A percentile compares a stretch with the other conserved stretches of the same genome.
Evolutionary conservation across 2,329 filamentous ascomycete species (phyloP).

Genomic region (Colletotrichum lini): DNA sequence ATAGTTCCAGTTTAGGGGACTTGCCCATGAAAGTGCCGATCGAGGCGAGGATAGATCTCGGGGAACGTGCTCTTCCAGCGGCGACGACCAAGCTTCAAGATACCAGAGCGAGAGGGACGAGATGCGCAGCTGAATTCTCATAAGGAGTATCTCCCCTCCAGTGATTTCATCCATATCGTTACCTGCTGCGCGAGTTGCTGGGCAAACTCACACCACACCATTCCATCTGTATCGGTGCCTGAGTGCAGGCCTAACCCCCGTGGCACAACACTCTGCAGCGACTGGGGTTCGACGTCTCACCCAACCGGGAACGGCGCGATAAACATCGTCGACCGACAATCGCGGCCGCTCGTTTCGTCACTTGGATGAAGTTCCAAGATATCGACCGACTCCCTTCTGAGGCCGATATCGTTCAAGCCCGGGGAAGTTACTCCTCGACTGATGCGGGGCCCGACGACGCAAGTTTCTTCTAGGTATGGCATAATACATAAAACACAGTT

Average conservation of each 20-base stretch:
- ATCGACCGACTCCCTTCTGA: no score
- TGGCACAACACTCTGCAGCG: slow-evolving; percentile 12
- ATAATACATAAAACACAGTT: no score
- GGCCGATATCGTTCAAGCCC: no score
- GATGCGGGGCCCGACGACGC: no score
- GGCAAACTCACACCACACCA: background rate
- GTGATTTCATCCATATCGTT: background rate
- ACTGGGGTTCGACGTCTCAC: background rate
- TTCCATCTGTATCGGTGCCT: slow-evolving; percentile 19
- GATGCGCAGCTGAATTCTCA: background rate
- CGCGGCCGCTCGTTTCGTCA: background rate
- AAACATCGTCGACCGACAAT: background rate
- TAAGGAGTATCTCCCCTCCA: background rate
- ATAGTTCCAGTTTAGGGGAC: slow-evolving; percentile 23
- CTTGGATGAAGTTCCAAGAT: no score
- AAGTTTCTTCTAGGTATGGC: no score
- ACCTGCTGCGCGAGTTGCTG: background rate
- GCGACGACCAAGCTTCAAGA: background rate
- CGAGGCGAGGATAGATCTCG: background rate
- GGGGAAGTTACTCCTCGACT: no score
- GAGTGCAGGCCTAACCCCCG: background rate
- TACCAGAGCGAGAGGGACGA: background rate
- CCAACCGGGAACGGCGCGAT: slow-evolving; percentile 2
- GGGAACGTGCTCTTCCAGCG: background rate
- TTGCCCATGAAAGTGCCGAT: slow-evolving; percentile 23